Evolutionary conservation across 2,329 filamentous ascomycete genomes (phyloP), one percentile per base, ranked within the genome.

Genomic region (Ascochyta viciae-villosae): DNA sequence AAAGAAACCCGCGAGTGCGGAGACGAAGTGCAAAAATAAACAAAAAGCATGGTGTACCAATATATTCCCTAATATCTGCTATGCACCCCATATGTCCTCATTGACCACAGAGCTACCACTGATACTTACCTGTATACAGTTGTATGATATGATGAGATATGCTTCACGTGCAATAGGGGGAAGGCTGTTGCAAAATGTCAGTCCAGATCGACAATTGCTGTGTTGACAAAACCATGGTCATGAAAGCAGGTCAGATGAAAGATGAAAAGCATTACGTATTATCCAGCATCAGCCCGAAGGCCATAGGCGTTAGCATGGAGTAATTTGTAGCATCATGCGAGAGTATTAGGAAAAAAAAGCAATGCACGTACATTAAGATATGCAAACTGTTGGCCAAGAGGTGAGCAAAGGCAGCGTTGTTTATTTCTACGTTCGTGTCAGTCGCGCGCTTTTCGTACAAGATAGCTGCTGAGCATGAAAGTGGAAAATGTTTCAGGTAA

Each of bases 281-380:
- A 66, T 69, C 60, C 71, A 72, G 67, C 73, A 75, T 71, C 48
- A 67, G 50, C 62, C 63, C 60, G 55, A 61, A 61, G 66, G 67
- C 66, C 69, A 63, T 74, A 70, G 69, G 72, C 67, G 67, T 68
- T 74, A 75, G 73, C 73, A 75, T 75, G 73, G 70, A 74, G 65
- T 70, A 66, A 60, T 69, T 55, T 65, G 54, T 62, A 62, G 68
- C 73, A 73, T 75, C 73, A 74, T 68, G 66, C 60, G 66, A 48
- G 16, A 34, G 23, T 24, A 39, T 19, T 33, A 29, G 40, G 49
- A 50, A 37, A 58, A 42, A 40, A 19, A 15, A 26, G 31, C 15
- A 15, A 41, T 42, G 16, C 57, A 50, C 61, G 16, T 63, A 66
- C 62, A 62, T 63, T 43, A 31, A 33, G 0, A 35, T 12, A 16